phyloP scores from a whole-genome alignment of 768 basidiomycete genomes.

The Amanita pseudoporphyria region DNA sequence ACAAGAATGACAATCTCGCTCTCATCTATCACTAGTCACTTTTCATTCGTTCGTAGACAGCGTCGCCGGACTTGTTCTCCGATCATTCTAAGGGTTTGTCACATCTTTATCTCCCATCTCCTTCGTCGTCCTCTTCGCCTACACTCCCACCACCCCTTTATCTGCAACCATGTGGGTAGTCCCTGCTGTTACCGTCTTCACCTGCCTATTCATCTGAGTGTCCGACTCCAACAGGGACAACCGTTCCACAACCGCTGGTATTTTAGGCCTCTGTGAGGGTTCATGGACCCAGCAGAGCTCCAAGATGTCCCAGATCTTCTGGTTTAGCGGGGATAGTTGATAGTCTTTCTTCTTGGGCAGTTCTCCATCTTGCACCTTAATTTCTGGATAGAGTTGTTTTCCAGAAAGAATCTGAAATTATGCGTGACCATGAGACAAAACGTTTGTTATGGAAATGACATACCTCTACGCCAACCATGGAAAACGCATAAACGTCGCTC shows the following conservation, averaged over 20 bases:
- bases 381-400: not conserved
- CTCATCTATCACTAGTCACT: slow-evolving; percentile 90
- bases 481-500: slow-evolving; percentile 56
- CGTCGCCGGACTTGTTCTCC: slow-evolving; percentile 64
- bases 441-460: not conserved
- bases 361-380: not conserved
- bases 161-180: too few relatives aligned
- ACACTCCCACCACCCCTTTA: too few relatives aligned
- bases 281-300: slow-evolving; percentile 37
- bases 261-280: slow-evolving; percentile 30
- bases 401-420: not conserved
- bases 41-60: slow-evolving; percentile 74
- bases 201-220: too few relatives aligned
- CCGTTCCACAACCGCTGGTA: slow-evolving; percentile 16
- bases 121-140: too few relatives aligned
- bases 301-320: slow-evolving; percentile 29
- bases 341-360: slow-evolving; percentile 1
- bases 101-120: too few relatives aligned
- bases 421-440: not conserved
- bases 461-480: slow-evolving; percentile 28
- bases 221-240: too few relatives aligned
- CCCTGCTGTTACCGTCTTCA: too few relatives aligned
- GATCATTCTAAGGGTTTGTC: slow-evolving; percentile 43
- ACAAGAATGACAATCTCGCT: slow-evolving; percentile 87
- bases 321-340: not conserved